Conservation (phyloP, 345 rosid genomes). For the Rhizophora mangle region DNA sequence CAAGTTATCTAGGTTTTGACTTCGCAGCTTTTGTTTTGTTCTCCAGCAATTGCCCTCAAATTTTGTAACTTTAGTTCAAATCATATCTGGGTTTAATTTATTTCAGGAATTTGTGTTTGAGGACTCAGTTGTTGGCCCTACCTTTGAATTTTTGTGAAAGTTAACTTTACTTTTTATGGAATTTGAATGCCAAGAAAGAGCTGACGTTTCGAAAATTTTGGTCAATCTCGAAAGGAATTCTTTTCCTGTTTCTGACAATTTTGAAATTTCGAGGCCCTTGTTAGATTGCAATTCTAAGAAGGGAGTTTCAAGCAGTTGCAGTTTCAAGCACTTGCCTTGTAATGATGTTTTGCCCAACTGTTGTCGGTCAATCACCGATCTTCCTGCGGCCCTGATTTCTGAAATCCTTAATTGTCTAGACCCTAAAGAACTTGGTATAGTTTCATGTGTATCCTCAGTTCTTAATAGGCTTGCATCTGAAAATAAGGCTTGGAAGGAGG, state of each 20-base stretch:
- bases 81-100: conserved; percentile 9
- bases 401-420: conserved; percentile 74
- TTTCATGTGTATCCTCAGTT: conserved; percentile 73
- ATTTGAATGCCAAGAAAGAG: conserved; percentile 68
- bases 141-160: conserved; percentile 3
- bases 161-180: conserved; percentile 54
- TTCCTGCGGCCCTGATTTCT: conserved; percentile 74
- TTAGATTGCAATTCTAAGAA: conserved; percentile 28
- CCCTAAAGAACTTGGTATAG: conserved; percentile 81
- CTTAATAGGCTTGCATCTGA: conserved; percentile 70
- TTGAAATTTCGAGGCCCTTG: conserved; percentile 26
- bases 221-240: conserved; percentile 24
- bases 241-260: conserved; percentile 16
- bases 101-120: neutral
- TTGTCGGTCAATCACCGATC: conserved; percentile 56
- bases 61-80: conserved; percentile 5
- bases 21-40: neutral
- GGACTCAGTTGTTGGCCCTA: neutral
- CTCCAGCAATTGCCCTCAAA: neutral
- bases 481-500: conserved; percentile 84
- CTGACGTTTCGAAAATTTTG: conserved; percentile 30
- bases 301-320: conserved; percentile 20
- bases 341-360: conserved; percentile 31
- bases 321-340: conserved; percentile 35
- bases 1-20: neutral